Evolutionary conservation across 1,284 basidiomycete genomes (phyloP), one percentile per base, ranked within the genome.

Genomic region (Trichosporon coremiiforme): DNA sequence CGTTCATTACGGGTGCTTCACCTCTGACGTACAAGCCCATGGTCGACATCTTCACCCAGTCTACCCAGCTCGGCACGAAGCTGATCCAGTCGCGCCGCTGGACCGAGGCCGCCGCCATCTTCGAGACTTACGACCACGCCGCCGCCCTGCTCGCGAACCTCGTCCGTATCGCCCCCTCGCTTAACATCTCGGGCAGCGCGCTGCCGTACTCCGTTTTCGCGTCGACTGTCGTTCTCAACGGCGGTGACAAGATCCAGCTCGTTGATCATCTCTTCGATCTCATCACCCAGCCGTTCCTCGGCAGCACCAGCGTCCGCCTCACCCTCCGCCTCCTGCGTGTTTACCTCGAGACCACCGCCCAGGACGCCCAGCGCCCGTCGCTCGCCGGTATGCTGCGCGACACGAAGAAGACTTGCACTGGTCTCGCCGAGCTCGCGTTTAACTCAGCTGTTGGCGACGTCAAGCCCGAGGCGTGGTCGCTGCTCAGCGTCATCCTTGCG

Each of bases 401-500:
- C 45, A 75, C 78, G 5, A 65, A 73, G 13, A 62, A 66, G n/a
- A 78, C 78, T 4, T 77, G 74, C 50, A 65, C 69, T 1, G 71
- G 70, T 5, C 69, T 81, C 17, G 69, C 71, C 22, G 66, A 68
- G 36, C 50, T 74, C 0, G 70, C 75, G 8, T 67, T 72, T n/a
- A 57, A 75, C 20, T 74, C 75, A 2, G 70, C 66, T 7, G 68
- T 65, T 7, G 76, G 73, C 12, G 76, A 80, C 12, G 85, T 93
- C 35, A 88, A 91, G 6, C 88, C 88, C 57, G 87, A 90, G 0
- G 88, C 92, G 1, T 97, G 95, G 94, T 88, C 87, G 70, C 91
- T 97, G 76, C 89, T 96, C 31, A 86, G 91, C 0, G 86, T 92
- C 13, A 90, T 93, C 2, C 89, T 95, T 22, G 90, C 93, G 73